Conservation (phyloP, 1,284 basidiomycete genomes). For the Fomes fomentarius region DNA sequence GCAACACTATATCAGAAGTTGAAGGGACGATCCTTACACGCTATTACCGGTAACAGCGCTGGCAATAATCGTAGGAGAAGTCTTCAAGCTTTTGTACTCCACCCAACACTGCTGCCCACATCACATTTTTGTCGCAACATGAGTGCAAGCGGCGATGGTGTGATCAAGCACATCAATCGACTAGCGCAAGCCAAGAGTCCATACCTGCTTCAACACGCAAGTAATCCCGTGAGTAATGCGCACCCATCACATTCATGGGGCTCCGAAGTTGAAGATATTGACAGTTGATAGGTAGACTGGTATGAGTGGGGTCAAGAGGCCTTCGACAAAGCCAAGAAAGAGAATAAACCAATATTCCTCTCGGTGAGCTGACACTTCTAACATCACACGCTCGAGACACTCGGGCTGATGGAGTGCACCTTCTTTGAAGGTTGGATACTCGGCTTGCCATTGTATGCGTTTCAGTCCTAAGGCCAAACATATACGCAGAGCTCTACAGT, state of each 20-base stretch:
- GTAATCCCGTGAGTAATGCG: conserved; percentile 41
- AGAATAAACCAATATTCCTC: conserved; percentile 47
- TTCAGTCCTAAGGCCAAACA: too few relatives aligned
- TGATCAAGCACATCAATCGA: conserved; percentile 29
- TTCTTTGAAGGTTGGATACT: conserved; percentile 41
- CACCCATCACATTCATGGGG: background rate
- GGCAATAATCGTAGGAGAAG: too few relatives aligned
- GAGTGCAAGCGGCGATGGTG: too few relatives aligned
- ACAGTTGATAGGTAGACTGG: conserved; percentile 37
- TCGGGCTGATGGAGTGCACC: background rate
- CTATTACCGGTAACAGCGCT: too few relatives aligned
- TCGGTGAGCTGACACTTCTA: conserved; percentile 32
- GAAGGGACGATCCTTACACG: too few relatives aligned
- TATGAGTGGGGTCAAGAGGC: conserved; percentile 46
- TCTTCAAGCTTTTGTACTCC: too few relatives aligned
- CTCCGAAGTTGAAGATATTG: background rate
- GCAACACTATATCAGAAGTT: too few relatives aligned
- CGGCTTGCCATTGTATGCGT: conserved; percentile 36
- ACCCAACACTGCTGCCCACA: too few relatives aligned
- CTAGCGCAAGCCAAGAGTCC: conserved; percentile 44
- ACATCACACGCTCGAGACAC: too few relatives aligned
- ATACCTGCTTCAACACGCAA: conserved; percentile 46
- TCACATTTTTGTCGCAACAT: too few relatives aligned
- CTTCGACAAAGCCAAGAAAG: conserved; percentile 39
- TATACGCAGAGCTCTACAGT: too few relatives aligned